A percentile compares a stretch with the other conserved stretches of the same genome.
phyloP scores from a whole-genome alignment of 352 stramenopile species.

The Albugo laibachii region DNA sequence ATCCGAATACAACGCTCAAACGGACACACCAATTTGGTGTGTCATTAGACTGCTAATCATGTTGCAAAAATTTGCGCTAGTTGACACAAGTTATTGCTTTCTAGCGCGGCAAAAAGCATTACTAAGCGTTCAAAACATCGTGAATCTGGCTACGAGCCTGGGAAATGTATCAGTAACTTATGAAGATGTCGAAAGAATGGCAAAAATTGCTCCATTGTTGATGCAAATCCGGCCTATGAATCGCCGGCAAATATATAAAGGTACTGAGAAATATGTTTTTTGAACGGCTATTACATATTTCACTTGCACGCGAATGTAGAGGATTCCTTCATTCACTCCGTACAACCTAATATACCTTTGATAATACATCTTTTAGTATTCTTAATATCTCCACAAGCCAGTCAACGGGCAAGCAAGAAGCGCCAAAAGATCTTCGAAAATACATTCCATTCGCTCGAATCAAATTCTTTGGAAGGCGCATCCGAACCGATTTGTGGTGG shows the following conservation, averaged over 20 bases:
- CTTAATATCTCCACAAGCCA: constrained; percentile 27
- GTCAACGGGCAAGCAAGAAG: constrained; percentile 29
- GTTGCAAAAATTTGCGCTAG: constrained; percentile 27
- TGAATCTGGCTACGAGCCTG: constrained; percentile 42
- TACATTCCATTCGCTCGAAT: constrained; percentile 5
- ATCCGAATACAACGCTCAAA: background rate
- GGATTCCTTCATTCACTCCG: constrained; percentile 10
- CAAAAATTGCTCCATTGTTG: constrained; percentile 22
- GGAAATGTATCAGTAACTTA: constrained; percentile 15
- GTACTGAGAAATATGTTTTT: background rate
- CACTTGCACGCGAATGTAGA: constrained; percentile 1
- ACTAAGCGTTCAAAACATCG: constrained; percentile 25
- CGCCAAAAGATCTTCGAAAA: constrained; percentile 30
- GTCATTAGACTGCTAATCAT: constrained; percentile 5
- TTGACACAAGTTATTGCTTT: constrained; percentile 53
- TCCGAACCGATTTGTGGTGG: constrained; percentile 5
- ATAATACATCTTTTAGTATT: constrained; percentile 31
- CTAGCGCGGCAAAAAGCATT: constrained; percentile 20
- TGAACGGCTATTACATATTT: background rate
- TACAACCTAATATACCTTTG: constrained; percentile 7
- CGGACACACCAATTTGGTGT: constrained; percentile 2
- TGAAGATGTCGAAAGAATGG: constrained; percentile 19
- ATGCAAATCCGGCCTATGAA: constrained; percentile 11
- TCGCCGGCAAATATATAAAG: background rate
- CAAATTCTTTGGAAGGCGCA: too few species aligned